phyloP scores from a whole-genome alignment of 352 stramenopile genomes.

The Blastocystis sp. region DNA sequence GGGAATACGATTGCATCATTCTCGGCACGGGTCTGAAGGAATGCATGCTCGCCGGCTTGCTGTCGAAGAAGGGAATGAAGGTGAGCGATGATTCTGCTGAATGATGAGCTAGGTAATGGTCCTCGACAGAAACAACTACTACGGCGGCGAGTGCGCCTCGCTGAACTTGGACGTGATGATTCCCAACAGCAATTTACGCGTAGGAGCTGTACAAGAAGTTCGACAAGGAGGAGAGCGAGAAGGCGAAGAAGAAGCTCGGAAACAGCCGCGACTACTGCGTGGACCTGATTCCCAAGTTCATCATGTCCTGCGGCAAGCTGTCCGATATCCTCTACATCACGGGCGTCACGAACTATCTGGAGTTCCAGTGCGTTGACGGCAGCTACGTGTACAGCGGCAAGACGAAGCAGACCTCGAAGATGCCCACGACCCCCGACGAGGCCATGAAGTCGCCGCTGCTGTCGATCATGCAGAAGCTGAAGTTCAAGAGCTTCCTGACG shows the following conservation, averaged over 20 bases:
- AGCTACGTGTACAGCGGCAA: conserved; percentile 98
- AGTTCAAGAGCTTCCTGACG: conserved; percentile 96
- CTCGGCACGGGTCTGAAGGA: conserved; percentile 99
- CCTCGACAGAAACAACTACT: conserved; percentile 96
- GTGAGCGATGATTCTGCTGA: conserved; percentile 17
- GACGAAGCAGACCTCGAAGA: conserved; percentile 75
- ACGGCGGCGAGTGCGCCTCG: conserved; percentile 90
- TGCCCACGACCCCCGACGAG: conserved; percentile 93
- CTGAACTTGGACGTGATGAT: conserved; percentile 42
- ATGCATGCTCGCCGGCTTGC: conserved; percentile 93
- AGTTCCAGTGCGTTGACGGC: conserved; percentile 97
- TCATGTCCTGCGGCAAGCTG: conserved; percentile 99
- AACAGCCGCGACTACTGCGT: conserved; percentile 98
- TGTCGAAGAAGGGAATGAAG: conserved; percentile 90
- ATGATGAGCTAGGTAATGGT: conserved; percentile 77
- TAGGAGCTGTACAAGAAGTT: conserved; percentile 80
- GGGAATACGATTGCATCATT: conserved; percentile 98
- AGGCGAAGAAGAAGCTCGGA: conserved; percentile 80
- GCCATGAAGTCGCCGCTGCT: conserved; percentile 92
- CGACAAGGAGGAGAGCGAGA: conserved; percentile 74
- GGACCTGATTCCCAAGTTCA: conserved; percentile 99
- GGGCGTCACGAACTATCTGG: conserved; percentile 95
- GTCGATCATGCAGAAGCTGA: conserved; percentile 98
- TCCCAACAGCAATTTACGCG: conserved; percentile 86
- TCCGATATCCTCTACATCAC: conserved; percentile 97